Conservation (phyloP, 768 basidiomycete genomes). For the Mrakia gelida region DNA sequence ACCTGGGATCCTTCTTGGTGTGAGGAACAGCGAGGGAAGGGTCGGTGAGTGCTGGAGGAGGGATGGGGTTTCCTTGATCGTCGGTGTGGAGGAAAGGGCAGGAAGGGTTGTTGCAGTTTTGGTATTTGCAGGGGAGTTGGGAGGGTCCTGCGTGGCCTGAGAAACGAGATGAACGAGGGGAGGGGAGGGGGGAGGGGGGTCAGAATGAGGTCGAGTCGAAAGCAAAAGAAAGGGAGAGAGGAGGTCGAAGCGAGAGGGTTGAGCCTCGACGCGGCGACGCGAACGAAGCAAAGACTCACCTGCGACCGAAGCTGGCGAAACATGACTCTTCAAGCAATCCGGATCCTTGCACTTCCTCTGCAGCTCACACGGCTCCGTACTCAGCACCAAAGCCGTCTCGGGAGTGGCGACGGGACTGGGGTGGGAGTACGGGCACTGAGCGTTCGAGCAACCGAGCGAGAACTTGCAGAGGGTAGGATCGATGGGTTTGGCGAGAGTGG, state of each 20-base stretch:
- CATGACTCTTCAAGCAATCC: conserved; percentile 87
- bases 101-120: conserved; percentile 44
- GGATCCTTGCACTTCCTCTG: conserved; percentile 86
- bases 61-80: conserved; percentile 42
- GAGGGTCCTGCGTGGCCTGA: conserved; percentile 16
- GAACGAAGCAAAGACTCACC: conserved; percentile 50
- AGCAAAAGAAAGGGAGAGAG: neutral
- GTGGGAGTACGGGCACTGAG: conserved; percentile 84
- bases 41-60: conserved; percentile 42
- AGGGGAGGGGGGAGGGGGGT: neutral
- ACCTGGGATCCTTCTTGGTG: conserved; percentile 47
- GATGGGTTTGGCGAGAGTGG: conserved; percentile 42
- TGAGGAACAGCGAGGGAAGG: conserved; percentile 32
- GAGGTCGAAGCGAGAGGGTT: neutral
- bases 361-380: conserved; percentile 85
- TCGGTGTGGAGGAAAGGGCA: conserved; percentile 46
- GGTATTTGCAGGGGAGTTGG: conserved; percentile 44
- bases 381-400: conserved; percentile 90
- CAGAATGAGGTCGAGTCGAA: neutral
- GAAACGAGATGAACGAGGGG: too few species aligned
- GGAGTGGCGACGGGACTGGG: conserved; percentile 95
- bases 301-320: conserved; percentile 75
- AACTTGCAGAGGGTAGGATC: conserved; percentile 74
- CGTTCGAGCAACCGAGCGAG: conserved; percentile 81
- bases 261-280: neutral